phyloP scores from a whole-genome alignment of 1,139 yeast species.

The Candida tunisiensis region DNA sequence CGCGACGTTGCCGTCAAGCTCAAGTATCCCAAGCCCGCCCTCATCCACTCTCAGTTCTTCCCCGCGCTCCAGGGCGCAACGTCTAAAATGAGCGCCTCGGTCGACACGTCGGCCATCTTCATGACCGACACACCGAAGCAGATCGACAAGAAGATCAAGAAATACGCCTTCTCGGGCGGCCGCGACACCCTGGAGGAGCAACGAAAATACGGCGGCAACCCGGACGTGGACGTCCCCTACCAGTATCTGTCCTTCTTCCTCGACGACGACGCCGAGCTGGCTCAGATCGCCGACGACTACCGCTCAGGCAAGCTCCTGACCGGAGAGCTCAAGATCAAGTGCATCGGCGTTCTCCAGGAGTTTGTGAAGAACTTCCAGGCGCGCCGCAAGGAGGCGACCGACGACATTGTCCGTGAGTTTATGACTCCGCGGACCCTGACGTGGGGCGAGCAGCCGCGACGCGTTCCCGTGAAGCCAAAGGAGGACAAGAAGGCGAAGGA shows the following conservation, averaged over 20 bases:
- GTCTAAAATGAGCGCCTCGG: slow-evolving; percentile 95
- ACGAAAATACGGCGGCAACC: slow-evolving; percentile 77
- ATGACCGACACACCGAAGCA: slow-evolving; percentile 91
- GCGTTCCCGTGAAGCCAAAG: slow-evolving; percentile 31
- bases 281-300: slow-evolving; percentile 45
- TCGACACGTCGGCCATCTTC: slow-evolving; percentile 68
- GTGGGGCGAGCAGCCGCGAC: slow-evolving; percentile 57
- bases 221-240: slow-evolving; percentile 90
- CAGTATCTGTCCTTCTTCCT: slow-evolving; percentile 83
- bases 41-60: slow-evolving; percentile 90
- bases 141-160: slow-evolving; percentile 87
- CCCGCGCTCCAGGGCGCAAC: slow-evolving; percentile 97
- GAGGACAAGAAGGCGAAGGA: not conserved
- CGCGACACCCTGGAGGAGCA: slow-evolving; percentile 79
- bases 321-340: slow-evolving; percentile 85
- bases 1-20: slow-evolving; percentile 94
- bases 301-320: slow-evolving; percentile 70
- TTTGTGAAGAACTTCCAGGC: slow-evolving; percentile 74
- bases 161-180: slow-evolving; percentile 96
- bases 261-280: slow-evolving; percentile 72
- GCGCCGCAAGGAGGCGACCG: slow-evolving; percentile 50
- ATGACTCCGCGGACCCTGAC: slow-evolving; percentile 67
- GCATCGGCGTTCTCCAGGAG: slow-evolving; percentile 64
- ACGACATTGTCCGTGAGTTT: slow-evolving; percentile 47
- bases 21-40: slow-evolving; percentile 78